Evolutionary conservation across 2,329 filamentous ascomycete genomes (phyloP), one percentile per base, ranked within the genome.

Genomic region (Pleurostoma richardsiae): DNA sequence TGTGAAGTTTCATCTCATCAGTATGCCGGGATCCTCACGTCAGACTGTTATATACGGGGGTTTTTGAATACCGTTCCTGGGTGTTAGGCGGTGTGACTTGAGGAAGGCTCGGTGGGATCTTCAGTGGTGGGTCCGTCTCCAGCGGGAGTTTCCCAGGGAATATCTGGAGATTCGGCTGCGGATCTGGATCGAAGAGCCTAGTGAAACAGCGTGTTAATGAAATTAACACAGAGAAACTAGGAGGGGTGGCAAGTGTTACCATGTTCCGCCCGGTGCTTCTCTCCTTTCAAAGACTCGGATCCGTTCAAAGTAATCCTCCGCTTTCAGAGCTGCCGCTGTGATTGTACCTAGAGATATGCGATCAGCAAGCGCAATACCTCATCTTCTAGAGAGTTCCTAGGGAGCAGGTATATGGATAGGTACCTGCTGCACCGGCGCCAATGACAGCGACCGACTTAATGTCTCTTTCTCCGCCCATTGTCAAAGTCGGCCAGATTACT

Each of bases 171-270:
- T 54, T 47, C 1, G 59, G 55, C 6, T 60, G 58, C 3, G 72
- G 69, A 6, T 67, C 65, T 1, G 68, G 53, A 52, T 80, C 76
- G 48, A 76, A 76, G 44, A 79, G 77, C 76, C 76, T 79, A 8
- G 7, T 11, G 30, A 30, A n/a, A 26, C 28, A 10, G 11, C 27
- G 4, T 39, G 30, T 7, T n/a, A 30, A 27, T 46, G 29, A 3
- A 5, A 4, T 38, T 6, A 10, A 3, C 5, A 29, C 11, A 29
- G 10, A 6, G 27, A 6, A 39, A 19, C 19, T 19, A 19, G 19
- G 19, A 19, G 19, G 19, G 19, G 19, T 19, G 19, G 19, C 19
- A 19, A 19, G 19, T 19, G 48, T 43, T 51, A 73, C 71, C 72
- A 75, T 54, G 70, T 73, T 11, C 72, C 72, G 1, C 72, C 72